phyloP scores from a whole-genome alignment of 805 yeast genomes.

The Yarrowia sp. region DNA sequence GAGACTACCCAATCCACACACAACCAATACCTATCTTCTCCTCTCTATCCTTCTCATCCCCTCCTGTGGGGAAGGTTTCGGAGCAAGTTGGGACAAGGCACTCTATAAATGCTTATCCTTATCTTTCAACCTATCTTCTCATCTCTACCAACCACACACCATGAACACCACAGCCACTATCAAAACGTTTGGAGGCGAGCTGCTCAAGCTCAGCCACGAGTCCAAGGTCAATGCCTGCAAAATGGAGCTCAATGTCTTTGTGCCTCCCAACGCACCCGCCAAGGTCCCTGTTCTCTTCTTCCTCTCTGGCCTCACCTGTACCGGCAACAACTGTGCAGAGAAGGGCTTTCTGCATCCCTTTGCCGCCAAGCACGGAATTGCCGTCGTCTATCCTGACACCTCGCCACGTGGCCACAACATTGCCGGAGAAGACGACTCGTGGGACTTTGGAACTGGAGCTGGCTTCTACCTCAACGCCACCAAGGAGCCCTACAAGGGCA shows the following conservation, averaged over 20 bases:
- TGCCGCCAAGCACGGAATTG: conserved; percentile 79
- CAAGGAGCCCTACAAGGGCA: conserved; percentile 59
- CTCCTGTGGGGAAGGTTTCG: conserved; percentile 5
- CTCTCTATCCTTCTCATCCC: too few species aligned
- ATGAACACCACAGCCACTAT: conserved; percentile 43
- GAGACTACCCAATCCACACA: too few species aligned
- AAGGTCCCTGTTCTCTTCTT: conserved; percentile 71
- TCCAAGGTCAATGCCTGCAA: conserved; percentile 61
- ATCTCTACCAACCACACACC: background rate
- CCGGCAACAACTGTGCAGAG: conserved; percentile 90
- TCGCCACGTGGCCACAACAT: conserved; percentile 84
- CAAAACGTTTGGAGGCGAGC: conserved; percentile 66
- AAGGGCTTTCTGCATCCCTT: conserved; percentile 84
- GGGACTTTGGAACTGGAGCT: conserved; percentile 94
- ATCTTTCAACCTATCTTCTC: background rate
- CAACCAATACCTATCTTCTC: too few species aligned
- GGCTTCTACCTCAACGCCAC: conserved; percentile 91
- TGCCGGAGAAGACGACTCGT: conserved; percentile 76
- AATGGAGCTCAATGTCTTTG: conserved; percentile 80
- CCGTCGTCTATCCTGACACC: conserved; percentile 91
- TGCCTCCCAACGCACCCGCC: conserved; percentile 51
- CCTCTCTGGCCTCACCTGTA: conserved; percentile 87
- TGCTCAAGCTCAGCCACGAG: conserved; percentile 70
- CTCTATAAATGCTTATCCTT: background rate
- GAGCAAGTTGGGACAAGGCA: conserved; percentile 10